These are phyloP conservation scores for Fusarium torulosum DNA, from an alignment of 2,329 filamentous ascomycete genomes.

Conservation along the genomic window DNA sequence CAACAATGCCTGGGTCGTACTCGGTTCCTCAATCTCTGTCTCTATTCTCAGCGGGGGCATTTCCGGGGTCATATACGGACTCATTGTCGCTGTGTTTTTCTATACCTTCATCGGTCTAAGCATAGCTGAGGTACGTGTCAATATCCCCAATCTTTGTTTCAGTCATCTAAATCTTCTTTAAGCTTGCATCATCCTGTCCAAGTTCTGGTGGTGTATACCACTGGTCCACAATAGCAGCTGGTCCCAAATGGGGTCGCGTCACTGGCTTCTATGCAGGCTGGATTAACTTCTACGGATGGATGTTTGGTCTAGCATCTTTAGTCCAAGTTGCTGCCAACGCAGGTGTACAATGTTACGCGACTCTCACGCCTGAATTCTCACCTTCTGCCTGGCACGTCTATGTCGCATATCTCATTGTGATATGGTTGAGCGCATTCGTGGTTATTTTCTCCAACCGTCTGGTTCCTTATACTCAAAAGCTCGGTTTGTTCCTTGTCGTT, in stretches of 20 bases:
- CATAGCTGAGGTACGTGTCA: slow-evolving; percentile 37
- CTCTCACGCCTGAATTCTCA: slow-evolving; percentile 25
- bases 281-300: slow-evolving; percentile 50
- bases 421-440: slow-evolving; percentile 37
- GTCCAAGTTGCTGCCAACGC: slow-evolving; percentile 46
- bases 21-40: slow-evolving; percentile 45
- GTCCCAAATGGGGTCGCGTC: not conserved
- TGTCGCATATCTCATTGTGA: slow-evolving; percentile 39
- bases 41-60: slow-evolving; percentile 42
- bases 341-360: slow-evolving; percentile 44
- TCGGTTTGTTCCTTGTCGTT: slow-evolving; percentile 42
- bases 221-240: not conserved
- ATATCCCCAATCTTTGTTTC: rapidly evolving
- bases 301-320: slow-evolving; percentile 46
- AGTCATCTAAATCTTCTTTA: not conserved
- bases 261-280: slow-evolving; percentile 46
- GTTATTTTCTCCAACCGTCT: slow-evolving; percentile 45
- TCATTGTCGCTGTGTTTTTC: slow-evolving; percentile 41
- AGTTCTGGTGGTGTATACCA: slow-evolving; percentile 46
- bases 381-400: slow-evolving; percentile 44
- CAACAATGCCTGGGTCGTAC: slow-evolving; percentile 47
- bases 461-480: slow-evolving; percentile 44
- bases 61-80: slow-evolving; percentile 44
- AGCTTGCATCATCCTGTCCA: slow-evolving; percentile 46
- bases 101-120: slow-evolving; percentile 45